Evolutionary conservation across 345 rosid genomes (phyloP).

Genomic region (Limnanthes douglasii): DNA sequence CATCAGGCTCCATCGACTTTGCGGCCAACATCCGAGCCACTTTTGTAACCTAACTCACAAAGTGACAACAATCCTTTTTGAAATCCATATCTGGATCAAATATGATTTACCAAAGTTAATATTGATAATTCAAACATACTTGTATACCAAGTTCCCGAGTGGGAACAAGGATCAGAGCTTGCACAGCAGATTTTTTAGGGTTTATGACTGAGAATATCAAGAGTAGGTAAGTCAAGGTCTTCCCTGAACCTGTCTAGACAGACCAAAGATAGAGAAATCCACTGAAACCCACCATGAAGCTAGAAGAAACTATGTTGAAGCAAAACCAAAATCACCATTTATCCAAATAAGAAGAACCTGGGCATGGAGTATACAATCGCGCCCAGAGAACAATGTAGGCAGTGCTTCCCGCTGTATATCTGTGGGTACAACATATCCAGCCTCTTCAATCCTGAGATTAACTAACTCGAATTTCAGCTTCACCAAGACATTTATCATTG

Average conservation of each 20-base stretch:
- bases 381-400: slow-evolving; percentile 51
- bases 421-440: slow-evolving; percentile 49
- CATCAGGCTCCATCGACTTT: slow-evolving; percentile 23
- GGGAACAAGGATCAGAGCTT: slow-evolving; percentile 74
- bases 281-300: no score
- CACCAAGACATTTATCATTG: not conserved
- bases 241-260: slow-evolving; percentile 88
- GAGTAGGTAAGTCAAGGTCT: slow-evolving; percentile 78
- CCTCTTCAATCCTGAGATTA: slow-evolving; percentile 38
- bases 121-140: slow-evolving; percentile 24
- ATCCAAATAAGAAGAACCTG: slow-evolving; percentile 36
- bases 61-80: slow-evolving; percentile 2
- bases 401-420: slow-evolving; percentile 62
- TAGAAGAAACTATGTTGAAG: no score
- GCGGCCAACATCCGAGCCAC: slow-evolving; percentile 74
- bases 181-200: slow-evolving; percentile 62
- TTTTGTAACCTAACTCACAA: slow-evolving; percentile 43
- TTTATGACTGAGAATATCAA: slow-evolving; percentile 49
- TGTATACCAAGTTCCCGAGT: slow-evolving; percentile 92
- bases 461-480: not conserved
- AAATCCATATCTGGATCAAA: no score
- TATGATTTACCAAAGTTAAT: not conserved
- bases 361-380: slow-evolving; percentile 79
- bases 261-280: slow-evolving; percentile 15
- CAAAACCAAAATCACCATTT: no score